Evolutionary conservation across 768 basidiomycete species (phyloP).

Genomic region (Lactarius deliciosus): DNA sequence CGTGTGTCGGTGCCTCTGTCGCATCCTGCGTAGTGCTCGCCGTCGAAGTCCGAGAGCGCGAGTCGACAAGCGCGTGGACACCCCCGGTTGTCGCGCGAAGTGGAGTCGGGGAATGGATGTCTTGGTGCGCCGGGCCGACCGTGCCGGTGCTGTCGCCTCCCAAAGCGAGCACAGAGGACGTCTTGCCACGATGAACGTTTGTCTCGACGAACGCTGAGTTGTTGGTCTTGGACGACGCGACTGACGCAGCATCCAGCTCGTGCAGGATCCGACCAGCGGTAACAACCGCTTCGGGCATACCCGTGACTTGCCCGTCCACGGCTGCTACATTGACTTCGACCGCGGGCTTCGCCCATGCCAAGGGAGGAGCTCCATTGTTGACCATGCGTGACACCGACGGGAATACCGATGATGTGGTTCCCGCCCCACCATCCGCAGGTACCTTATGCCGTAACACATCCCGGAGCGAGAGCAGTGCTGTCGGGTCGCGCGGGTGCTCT

Average conservation of each 20-base stretch:
- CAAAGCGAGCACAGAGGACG: constrained; percentile 42
- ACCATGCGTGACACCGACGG: constrained; percentile 26
- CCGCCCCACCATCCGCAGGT: constrained; percentile 37
- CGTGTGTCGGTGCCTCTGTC: constrained; percentile 9
- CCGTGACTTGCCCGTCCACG: constrained; percentile 50
- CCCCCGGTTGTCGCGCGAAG: neutral
- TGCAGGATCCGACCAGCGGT: constrained; percentile 48
- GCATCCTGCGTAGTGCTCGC: constrained; percentile 17
- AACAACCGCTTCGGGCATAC: constrained; percentile 38
- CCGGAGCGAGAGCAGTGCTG: constrained; percentile 55
- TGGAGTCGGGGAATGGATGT: neutral
- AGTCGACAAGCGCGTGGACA: neutral
- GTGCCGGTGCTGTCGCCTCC: constrained; percentile 42
- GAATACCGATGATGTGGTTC: constrained; percentile 31
- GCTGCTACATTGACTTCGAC: constrained; percentile 52
- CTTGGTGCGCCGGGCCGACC: constrained; percentile 31
- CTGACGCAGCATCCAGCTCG: constrained; percentile 40
- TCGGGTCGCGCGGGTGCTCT: constrained; percentile 60
- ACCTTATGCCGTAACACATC: constrained; percentile 61
- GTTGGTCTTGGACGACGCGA: constrained; percentile 32
- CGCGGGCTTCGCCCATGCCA: constrained; percentile 57
- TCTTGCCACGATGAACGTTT: constrained; percentile 40
- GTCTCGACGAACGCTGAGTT: constrained; percentile 38
- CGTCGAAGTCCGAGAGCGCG: constrained; percentile 21
- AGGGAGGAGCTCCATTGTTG: constrained; percentile 34